Percentiles rank a stretch among this genome's conserved stretches.
phyloP scores from a whole-genome alignment of 805 yeast genomes.

The Zygosaccharomyces siamensis region DNA sequence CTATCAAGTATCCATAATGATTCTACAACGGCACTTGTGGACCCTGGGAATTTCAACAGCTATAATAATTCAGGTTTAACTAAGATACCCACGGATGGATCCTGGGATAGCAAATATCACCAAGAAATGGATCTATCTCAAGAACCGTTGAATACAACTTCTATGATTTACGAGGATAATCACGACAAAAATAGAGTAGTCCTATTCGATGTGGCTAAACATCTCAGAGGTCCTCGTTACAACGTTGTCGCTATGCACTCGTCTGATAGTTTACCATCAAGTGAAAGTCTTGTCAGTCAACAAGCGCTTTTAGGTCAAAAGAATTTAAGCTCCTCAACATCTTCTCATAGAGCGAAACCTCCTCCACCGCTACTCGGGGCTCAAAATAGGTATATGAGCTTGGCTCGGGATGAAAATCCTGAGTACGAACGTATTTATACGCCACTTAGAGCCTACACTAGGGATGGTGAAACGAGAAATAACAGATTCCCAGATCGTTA shows the following conservation, averaged over 20 bases:
- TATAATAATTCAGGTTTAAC: not conserved
- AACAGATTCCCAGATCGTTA: slow-evolving; percentile 10
- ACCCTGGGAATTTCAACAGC: not conserved
- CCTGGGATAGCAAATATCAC: slow-evolving; percentile 2
- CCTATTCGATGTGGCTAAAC: not conserved
- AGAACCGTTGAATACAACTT: slow-evolving; percentile 7
- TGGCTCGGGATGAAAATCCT: not conserved
- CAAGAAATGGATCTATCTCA: slow-evolving; percentile 2
- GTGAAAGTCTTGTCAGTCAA: not conserved
- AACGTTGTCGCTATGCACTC: slow-evolving; percentile 2
- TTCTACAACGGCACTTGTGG: slow-evolving; percentile 9
- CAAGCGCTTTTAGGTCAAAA: not conserved
- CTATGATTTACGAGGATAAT: slow-evolving; percentile 1
- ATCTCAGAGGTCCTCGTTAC: not conserved
- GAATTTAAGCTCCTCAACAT: slow-evolving; percentile 1
- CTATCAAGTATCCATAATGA: slow-evolving; percentile 3
- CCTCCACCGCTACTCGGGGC: slow-evolving; percentile 1
- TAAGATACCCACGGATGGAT: not conserved
- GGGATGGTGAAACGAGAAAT: slow-evolving; percentile 2
- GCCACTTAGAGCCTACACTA: slow-evolving; percentile 10
- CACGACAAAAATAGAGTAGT: not conserved
- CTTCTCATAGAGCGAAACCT: slow-evolving; percentile 3
- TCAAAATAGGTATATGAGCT: not conserved
- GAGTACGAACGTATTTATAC: slow-evolving; percentile 9
- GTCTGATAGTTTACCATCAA: not conserved